Evolutionary conservation across 192 early-diverging fungal species (phyloP), one percentile per base, ranked within the genome.

Genomic region (Coemansia sp.): DNA sequence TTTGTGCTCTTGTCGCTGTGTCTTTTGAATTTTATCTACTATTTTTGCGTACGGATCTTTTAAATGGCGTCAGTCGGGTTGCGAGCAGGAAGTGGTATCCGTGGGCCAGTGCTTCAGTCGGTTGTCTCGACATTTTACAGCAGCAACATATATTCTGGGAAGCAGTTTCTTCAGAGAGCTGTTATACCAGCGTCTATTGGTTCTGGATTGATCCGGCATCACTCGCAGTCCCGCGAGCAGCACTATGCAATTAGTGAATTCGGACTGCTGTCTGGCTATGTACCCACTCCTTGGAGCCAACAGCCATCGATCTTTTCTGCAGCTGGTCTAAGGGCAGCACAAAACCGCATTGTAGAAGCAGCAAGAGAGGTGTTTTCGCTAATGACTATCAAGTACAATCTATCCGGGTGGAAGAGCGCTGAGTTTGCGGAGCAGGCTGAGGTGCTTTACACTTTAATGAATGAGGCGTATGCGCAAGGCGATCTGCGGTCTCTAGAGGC

Each of bases 401-500:
- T 78, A 17, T 19, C 27, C 0, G 68, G 69, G 2, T 85, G 87
- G 78, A 75, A 82, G 45, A 80, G 80, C 44, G 66, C 47, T 21
- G 68, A 79, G 27, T 88, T 88, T 69, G 76, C 82, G 44, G 51
- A 54, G 9, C 63, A 81, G 42, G 86, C 85, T 0, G 85, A 88
- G 54, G 78, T 77, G 22, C 77, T 84, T 18, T 86, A 86, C 60
- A 79, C 78, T 27, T 62, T 67, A 49, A 87, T 88, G 87, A 88
- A 88, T 53, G 83, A 86, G 55, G 83, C 84, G 2, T 88, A 82
- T 66, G 85, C 87, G 17, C 57, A 65, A 61, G 87, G 87, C 43
- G 84, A 87, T 62, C 64, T 80, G 22, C 58, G 61, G 23, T 65
- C 78, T 10, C 63, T 88, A 10, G 79, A 83, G 50, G 71, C 73